A percentile compares a stretch with the other conserved stretches of the same genome.
Evolutionary conservation across 257 asterid genomes (phyloP).

Genomic region (Solanum bukasovii): DNA sequence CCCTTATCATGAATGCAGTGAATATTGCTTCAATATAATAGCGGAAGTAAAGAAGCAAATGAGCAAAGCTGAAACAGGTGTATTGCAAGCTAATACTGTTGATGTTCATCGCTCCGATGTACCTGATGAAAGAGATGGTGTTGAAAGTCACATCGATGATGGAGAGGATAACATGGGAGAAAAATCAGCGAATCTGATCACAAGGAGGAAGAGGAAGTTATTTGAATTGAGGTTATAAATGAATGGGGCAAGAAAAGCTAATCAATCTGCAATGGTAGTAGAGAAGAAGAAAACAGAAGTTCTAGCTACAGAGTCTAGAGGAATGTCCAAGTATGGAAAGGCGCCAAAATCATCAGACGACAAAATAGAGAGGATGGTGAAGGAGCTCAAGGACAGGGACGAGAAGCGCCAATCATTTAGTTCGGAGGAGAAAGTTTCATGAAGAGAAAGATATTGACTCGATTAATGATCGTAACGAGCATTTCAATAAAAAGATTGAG

Average conservation of each 20-base stretch:
- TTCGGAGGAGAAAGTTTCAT: conserved; percentile 79
- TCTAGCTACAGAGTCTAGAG: too few species aligned
- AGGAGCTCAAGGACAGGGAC: conserved; percentile 77
- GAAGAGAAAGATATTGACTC: conserved; percentile 98
- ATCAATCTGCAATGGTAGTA: conserved; percentile 77
- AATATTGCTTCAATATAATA: conserved; percentile 50
- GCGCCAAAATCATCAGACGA: conserved; percentile 27
- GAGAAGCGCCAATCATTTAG: conserved; percentile 74
- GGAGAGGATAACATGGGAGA: neutral
- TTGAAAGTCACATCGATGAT: neutral
- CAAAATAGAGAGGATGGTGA: conserved; percentile 76
- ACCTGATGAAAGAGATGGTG: neutral
- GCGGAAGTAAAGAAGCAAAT: conserved; percentile 37
- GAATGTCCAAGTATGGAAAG: too few species aligned
- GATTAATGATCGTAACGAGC: conserved; percentile 47
- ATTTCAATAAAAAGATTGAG: conserved; percentile 90
- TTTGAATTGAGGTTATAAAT: neutral
- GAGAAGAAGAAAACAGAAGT: conserved; percentile 63
- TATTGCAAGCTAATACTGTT: neutral
- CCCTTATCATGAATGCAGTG: conserved; percentile 58
- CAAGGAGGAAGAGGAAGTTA: neutral
- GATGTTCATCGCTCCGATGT: neutral
- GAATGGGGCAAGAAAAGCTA: conserved; percentile 84
- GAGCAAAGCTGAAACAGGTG: conserved; percentile 24
- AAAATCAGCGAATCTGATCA: neutral